A percentile compares a stretch with the other conserved stretches of the same genome.
Conservation (phyloP, 1,139 yeast species). For the Arxiozyma heterogenica region DNA sequence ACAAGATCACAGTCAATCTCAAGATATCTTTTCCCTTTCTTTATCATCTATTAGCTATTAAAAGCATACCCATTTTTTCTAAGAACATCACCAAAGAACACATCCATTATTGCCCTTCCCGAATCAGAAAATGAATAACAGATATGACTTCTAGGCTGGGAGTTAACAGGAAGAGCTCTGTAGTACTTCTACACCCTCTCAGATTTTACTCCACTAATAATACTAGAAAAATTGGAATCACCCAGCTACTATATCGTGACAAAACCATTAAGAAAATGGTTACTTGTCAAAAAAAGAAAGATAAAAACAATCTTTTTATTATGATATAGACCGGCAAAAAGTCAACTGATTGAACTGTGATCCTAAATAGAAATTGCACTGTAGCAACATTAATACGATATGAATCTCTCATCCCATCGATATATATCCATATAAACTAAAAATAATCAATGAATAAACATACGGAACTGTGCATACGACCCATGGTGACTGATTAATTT, state of each 20-base stretch:
- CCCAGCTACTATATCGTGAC: constrained; percentile 28
- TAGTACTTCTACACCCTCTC: background rate
- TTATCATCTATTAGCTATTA: no score
- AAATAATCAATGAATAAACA: constrained; percentile 31
- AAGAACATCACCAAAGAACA: background rate
- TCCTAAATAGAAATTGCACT: constrained; percentile 9
- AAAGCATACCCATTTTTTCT: background rate
- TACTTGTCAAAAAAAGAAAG: constrained; percentile 9
- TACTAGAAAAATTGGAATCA: constrained; percentile 23
- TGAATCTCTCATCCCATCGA: background rate
- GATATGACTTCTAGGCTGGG: background rate
- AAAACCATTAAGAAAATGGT: background rate
- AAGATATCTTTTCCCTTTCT: background rate
- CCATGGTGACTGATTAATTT: constrained; percentile 48
- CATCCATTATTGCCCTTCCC: background rate
- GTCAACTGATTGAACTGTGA: constrained; percentile 18
- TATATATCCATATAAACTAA: background rate
- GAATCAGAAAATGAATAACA: background rate
- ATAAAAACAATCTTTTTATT: background rate
- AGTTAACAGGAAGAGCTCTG: background rate
- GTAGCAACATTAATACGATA: background rate
- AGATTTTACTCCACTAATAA: background rate
- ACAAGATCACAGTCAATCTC: background rate
- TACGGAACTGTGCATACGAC: constrained; percentile 76
- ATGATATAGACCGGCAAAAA: constrained; percentile 28